Percentiles rank a stretch among this genome's conserved stretches.
phyloP scores from a whole-genome alignment of 768 basidiomycete species.

The Collybia sp. region DNA sequence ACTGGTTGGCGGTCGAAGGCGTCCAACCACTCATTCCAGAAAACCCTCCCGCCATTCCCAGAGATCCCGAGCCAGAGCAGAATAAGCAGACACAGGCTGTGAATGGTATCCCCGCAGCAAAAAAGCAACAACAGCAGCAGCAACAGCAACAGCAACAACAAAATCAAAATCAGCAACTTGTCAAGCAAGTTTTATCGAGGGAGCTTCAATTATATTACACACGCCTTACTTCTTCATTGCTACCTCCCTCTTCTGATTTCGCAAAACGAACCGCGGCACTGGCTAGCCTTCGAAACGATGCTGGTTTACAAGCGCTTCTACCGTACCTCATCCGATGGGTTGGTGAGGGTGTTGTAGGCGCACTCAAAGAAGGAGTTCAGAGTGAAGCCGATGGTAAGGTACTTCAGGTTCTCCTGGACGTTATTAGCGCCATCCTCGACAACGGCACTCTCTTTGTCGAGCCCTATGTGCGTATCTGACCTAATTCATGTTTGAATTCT shows the following conservation, averaged over 20 bases:
- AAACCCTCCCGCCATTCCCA: constrained; percentile 16
- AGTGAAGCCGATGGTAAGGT: constrained; percentile 63
- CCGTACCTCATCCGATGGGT: constrained; percentile 96
- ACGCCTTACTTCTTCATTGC: constrained; percentile 78
- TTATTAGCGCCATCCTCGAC: constrained; percentile 78
- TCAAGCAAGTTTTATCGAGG: constrained; percentile 88
- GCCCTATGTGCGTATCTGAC: constrained; percentile 74
- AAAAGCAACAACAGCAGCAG: constrained; percentile 2
- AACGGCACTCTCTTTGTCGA: constrained; percentile 91
- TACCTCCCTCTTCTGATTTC: constrained; percentile 64
- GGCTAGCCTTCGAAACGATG: constrained; percentile 83
- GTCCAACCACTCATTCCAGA: constrained; percentile 96
- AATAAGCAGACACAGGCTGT: constrained; percentile 23
- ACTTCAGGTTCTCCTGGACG: constrained; percentile 80
- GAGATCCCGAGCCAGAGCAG: constrained; percentile 21
- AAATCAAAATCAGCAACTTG: constrained; percentile 67
- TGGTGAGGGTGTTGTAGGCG: constrained; percentile 76
- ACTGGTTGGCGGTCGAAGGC: constrained; percentile 98
- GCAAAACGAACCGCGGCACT: constrained; percentile 85
- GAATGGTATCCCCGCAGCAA: constrained; percentile 10
- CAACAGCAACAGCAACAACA: constrained; percentile 39
- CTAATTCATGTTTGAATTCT: not conserved
- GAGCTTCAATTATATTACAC: constrained; percentile 95
- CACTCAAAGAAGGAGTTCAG: constrained; percentile 51
- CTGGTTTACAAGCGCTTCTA: constrained; percentile 85